Conservation (phyloP, 805 yeast genomes). For the Ogataea wickerhamii region DNA sequence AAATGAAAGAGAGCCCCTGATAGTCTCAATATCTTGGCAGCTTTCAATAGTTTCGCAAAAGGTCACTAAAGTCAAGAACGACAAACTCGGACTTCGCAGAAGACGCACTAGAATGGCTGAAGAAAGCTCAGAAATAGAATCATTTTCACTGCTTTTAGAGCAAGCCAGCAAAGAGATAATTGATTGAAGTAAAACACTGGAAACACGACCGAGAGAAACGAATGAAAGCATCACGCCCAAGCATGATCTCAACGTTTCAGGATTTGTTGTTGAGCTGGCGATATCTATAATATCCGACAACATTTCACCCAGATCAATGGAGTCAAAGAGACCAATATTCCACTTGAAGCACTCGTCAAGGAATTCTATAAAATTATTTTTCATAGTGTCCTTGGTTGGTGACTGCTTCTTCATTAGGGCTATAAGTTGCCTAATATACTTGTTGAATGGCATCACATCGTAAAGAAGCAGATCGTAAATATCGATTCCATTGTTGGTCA, state of each 20-base stretch:
- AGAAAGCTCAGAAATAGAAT: slow-evolving; percentile 8
- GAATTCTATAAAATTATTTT: slow-evolving; percentile 12
- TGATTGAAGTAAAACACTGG: slow-evolving; percentile 9
- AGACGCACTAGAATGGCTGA: slow-evolving; percentile 10
- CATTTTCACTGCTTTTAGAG: slow-evolving; percentile 13
- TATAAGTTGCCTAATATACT: slow-evolving; percentile 12
- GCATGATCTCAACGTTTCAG: slow-evolving; percentile 12
- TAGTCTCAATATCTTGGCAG: slow-evolving; percentile 10
- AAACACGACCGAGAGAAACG: slow-evolving; percentile 15
- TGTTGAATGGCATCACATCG: slow-evolving; percentile 15
- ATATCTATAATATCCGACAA: slow-evolving; percentile 11
- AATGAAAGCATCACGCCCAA: slow-evolving; percentile 15
- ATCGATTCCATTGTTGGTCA: slow-evolving; percentile 37
- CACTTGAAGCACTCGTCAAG: slow-evolving; percentile 20
- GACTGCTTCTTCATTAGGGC: slow-evolving; percentile 1
- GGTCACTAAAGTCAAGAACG: slow-evolving; percentile 11
- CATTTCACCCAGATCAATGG: slow-evolving; percentile 7
- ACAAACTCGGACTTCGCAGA: slow-evolving; percentile 9
- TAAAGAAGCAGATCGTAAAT: slow-evolving; percentile 22
- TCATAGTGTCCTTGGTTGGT: slow-evolving; percentile 9
- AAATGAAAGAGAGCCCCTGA: slow-evolving; percentile 21
- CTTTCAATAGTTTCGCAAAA: slow-evolving; percentile 19
- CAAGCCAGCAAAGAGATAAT: slow-evolving; percentile 15
- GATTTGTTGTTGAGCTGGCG: slow-evolving; percentile 12
- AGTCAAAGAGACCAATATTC: slow-evolving; percentile 20